A percentile compares a stretch with the other conserved stretches of the same genome.
Evolutionary conservation across 2,329 filamentous ascomycete species (phyloP).

Genomic region (Pleurostoma richardsiae): DNA sequence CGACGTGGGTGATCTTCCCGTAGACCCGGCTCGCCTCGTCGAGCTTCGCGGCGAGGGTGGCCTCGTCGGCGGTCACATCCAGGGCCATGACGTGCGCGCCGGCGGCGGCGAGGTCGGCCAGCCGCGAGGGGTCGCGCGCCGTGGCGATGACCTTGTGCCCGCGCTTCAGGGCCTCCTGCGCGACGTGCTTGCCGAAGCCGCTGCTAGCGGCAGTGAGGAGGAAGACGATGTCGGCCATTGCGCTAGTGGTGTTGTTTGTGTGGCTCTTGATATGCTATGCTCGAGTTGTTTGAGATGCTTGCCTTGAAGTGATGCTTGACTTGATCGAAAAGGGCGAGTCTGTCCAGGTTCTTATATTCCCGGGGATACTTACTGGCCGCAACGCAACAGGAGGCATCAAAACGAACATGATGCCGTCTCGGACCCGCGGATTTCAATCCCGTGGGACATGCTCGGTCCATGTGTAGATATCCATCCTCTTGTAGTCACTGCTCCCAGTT

Average conservation of each 20-base stretch:
- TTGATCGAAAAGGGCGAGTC: too few relatives aligned
- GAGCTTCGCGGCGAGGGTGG: conserved; percentile 7
- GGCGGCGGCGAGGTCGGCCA: conserved; percentile 12
- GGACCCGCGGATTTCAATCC: too few relatives aligned
- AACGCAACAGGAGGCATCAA: too few relatives aligned
- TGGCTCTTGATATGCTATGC: background rate
- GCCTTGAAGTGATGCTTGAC: too few relatives aligned
- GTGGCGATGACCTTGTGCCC: conserved; percentile 37
- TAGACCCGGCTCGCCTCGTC: conserved; percentile 9
- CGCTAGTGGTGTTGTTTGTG: background rate
- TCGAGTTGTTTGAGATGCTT: too few relatives aligned
- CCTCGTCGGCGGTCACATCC: conserved; percentile 17
- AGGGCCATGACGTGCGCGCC: conserved; percentile 18
- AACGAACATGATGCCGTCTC: too few relatives aligned
- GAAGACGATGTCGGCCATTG: background rate
- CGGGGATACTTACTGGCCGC: too few relatives aligned
- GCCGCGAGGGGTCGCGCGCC: conserved; percentile 21
- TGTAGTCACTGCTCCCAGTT: too few relatives aligned
- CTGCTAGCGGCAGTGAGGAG: conserved; percentile 35
- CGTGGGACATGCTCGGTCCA: too few relatives aligned
- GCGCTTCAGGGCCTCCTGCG: conserved; percentile 24
- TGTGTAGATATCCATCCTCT: too few relatives aligned
- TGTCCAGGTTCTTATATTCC: too few relatives aligned
- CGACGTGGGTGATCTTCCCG: conserved; percentile 16
- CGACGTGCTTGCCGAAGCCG: conserved; percentile 32